These are phyloP conservation scores for Aspergillus heteromorphus DNA, from an alignment of 495 filamentous ascomycete genomes.

Conservation along the genomic window DNA sequence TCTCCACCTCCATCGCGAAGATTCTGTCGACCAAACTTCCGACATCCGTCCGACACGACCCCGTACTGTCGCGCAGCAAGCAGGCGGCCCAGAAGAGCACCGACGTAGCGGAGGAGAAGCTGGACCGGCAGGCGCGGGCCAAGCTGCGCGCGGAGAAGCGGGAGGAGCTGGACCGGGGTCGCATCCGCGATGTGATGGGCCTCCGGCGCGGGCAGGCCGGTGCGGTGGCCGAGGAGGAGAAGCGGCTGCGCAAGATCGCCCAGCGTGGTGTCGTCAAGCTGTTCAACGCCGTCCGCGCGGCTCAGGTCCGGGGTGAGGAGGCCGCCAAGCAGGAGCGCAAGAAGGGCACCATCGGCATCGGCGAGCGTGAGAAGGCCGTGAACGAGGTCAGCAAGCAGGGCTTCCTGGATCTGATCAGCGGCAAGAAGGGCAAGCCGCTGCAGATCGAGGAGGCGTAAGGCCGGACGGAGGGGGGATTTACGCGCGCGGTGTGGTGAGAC, in stretches of 20 bases:
- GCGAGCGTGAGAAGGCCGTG: constrained; percentile 71
- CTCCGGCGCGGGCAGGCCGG: constrained; percentile 40
- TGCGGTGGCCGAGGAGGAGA: constrained; percentile 70
- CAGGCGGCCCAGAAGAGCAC: constrained; percentile 59
- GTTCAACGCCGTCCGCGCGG: constrained; percentile 90
- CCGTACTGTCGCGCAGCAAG: constrained; percentile 76
- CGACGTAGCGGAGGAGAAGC: constrained; percentile 62
- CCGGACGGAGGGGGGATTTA: background rate
- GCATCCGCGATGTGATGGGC: constrained; percentile 77
- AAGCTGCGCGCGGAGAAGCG: constrained; percentile 78
- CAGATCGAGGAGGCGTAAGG: constrained; percentile 46
- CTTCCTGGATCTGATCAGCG: constrained; percentile 81
- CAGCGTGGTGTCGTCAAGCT: constrained; percentile 90
- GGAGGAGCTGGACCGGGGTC: constrained; percentile 74
- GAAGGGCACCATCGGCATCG: constrained; percentile 69
- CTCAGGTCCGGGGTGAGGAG: constrained; percentile 78
- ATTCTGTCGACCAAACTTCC: constrained; percentile 86
- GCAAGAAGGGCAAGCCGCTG: constrained; percentile 47
- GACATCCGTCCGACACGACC: constrained; percentile 71
- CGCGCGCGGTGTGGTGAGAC: constrained; percentile 20
- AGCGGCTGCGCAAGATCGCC: constrained; percentile 73
- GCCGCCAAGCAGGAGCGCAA: constrained; percentile 61
- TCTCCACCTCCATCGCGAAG: constrained; percentile 84
- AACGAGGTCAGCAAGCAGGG: constrained; percentile 95
- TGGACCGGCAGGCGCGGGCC: constrained; percentile 74